Evolutionary conservation across 2,329 filamentous ascomycete genomes (phyloP).

Genomic region (Hypoxylon sp.): DNA sequence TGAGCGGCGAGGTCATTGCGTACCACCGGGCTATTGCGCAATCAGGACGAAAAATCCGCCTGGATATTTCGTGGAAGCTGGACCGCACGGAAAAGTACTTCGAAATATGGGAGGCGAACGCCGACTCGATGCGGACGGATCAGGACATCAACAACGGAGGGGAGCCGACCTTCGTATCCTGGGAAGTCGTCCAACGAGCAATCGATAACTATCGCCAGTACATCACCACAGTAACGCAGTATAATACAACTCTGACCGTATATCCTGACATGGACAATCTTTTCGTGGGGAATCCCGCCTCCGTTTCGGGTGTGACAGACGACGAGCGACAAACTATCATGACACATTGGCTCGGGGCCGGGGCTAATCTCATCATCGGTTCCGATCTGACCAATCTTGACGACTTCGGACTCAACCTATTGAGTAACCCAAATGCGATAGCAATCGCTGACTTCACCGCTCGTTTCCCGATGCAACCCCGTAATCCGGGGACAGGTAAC

Average conservation of each 20-base stretch:
- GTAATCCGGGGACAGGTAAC: neutral
- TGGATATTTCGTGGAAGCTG: conserved; percentile 52
- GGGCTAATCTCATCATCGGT: conserved; percentile 51
- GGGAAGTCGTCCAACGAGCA: conserved; percentile 48
- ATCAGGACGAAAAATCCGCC: conserved; percentile 48
- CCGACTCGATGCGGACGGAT: conserved; percentile 50
- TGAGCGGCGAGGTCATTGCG: neutral
- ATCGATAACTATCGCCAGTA: conserved; percentile 53
- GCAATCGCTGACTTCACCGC: conserved; percentile 45
- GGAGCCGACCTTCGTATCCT: conserved; percentile 45
- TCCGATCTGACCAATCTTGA: conserved; percentile 50
- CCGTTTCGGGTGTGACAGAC: conserved; percentile 48
- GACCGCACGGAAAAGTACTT: conserved; percentile 47
- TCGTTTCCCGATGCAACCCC: neutral
- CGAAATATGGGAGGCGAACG: conserved; percentile 48
- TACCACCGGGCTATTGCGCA: conserved; percentile 44
- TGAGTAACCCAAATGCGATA: conserved; percentile 42
- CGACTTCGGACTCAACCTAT: conserved; percentile 44
- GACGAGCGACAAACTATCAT: conserved; percentile 48
- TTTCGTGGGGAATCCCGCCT: conserved; percentile 48
- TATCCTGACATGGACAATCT: conserved; percentile 48
- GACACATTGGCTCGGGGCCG: conserved; percentile 53
- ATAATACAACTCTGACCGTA: conserved; percentile 22
- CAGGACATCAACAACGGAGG: conserved; percentile 51
- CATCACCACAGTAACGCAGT: conserved; percentile 44